Conservation (phyloP, 495 filamentous ascomycete genomes). For the Hypomontagnella monticulosa region DNA sequence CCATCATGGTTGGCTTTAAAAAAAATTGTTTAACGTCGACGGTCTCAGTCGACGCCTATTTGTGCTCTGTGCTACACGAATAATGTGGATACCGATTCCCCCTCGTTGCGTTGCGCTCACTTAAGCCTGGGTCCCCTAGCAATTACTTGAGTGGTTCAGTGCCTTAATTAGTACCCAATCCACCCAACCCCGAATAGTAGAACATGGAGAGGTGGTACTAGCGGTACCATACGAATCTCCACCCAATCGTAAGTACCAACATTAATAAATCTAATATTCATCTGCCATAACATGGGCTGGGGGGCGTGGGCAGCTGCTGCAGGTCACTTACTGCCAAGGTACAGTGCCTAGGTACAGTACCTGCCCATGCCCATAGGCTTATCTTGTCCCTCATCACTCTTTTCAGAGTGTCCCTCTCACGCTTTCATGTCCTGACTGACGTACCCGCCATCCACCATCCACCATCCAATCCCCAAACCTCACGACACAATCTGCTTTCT, state of each 20-base stretch:
- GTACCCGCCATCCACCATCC: conserved; percentile 38
- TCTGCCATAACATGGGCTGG: not conserved
- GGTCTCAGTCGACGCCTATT: conserved; percentile 7
- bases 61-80: conserved; percentile 8
- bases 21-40: not conserved
- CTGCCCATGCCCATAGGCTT: conserved; percentile 1
- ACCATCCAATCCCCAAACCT: conserved; percentile 38
- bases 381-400: conserved; percentile 35
- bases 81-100: not conserved
- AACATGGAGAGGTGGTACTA: conserved; percentile 8
- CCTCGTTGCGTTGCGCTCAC: conserved; percentile 10
- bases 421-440: conserved; percentile 39
- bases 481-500: conserved; percentile 32
- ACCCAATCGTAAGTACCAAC: conserved; percentile 8
- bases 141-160: conserved; percentile 23
- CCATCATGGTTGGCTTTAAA: not conserved
- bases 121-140: not conserved
- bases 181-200: conserved; percentile 25
- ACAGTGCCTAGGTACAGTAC: too few species aligned
- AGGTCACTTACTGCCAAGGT: conserved; percentile 19
- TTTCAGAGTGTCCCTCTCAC: conserved; percentile 23
- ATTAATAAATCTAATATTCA: not conserved
- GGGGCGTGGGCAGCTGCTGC: conserved; percentile 8
- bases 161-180: conserved; percentile 43
- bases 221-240: not conserved